These are phyloP conservation scores for Platanus orientalis DNA, from an alignment of 164 flowering plant species.

Conservation along the genomic window DNA sequence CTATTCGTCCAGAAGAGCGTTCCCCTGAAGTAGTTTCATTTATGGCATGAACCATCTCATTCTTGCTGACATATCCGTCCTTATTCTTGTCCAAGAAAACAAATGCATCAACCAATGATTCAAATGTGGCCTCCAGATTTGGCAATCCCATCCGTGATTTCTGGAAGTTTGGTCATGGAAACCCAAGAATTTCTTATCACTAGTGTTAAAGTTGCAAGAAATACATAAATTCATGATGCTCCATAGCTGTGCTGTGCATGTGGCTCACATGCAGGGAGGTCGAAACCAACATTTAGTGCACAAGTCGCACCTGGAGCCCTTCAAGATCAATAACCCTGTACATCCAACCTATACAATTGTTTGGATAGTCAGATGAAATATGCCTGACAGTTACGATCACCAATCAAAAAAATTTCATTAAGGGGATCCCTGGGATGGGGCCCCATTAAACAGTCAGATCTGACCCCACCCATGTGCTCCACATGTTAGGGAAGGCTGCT, in stretches of 20 bases:
- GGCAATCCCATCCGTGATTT: conserved; percentile 76
- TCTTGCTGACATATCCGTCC: conserved; percentile 93
- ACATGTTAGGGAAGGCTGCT: no score
- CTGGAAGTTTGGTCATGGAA: conserved; percentile 51
- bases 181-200: conserved; percentile 1
- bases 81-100: conserved; percentile 92
- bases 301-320: background rate
- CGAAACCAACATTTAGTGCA: background rate
- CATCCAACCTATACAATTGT: no score
- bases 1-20: conserved; percentile 82
- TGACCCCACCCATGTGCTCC: no score
- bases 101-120: conserved; percentile 82
- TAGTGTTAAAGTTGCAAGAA: background rate
- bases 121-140: conserved; percentile 71
- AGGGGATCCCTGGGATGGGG: no score
- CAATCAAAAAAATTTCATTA: no score
- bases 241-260: background rate
- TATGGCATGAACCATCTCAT: conserved; percentile 85
- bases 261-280: background rate
- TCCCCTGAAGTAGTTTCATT: conserved; percentile 77
- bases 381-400: no score
- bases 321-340: background rate
- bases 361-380: no score
- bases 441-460: no score
- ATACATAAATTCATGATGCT: background rate